Percentiles rank a stretch among this genome's conserved stretches.
phyloP scores from a whole-genome alignment of 768 basidiomycete species.

The Leccinum boreale region DNA sequence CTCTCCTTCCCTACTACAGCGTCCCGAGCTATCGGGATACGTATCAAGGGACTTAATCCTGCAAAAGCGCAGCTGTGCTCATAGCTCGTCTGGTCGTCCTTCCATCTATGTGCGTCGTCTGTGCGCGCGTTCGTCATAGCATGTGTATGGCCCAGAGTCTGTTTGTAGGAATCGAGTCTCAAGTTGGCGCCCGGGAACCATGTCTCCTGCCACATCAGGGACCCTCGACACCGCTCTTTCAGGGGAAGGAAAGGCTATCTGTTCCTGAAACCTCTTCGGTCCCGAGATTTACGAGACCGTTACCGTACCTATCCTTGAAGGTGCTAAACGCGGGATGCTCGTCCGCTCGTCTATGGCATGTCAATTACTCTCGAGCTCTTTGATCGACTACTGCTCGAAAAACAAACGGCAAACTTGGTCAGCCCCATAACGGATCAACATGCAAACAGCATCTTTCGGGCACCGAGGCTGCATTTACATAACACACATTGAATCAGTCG shows the following conservation, averaged over 20 bases:
- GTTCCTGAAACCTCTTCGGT: background rate
- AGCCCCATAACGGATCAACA: background rate
- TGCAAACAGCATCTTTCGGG: background rate
- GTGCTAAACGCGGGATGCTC: background rate
- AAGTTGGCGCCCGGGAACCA: background rate
- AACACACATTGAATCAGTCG: background rate
- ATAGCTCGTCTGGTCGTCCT: background rate
- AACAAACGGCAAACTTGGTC: background rate
- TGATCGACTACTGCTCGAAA: background rate
- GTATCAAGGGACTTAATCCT: background rate
- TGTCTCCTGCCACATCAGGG: background rate
- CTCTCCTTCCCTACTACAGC: background rate
- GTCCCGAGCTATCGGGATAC: background rate
- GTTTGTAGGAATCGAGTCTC: background rate
- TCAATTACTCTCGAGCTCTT: background rate
- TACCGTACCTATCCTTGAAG: no score
- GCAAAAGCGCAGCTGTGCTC: no score
- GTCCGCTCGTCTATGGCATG: background rate
- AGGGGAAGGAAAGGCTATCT: background rate
- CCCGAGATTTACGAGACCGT: background rate
- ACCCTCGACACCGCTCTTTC: background rate
- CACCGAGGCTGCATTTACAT: background rate
- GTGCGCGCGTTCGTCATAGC: no score
- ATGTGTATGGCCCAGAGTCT: background rate
- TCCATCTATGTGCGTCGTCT: background rate